Conservation (phyloP, 768 basidiomycete genomes). For the Lactifluus volemus region DNA sequence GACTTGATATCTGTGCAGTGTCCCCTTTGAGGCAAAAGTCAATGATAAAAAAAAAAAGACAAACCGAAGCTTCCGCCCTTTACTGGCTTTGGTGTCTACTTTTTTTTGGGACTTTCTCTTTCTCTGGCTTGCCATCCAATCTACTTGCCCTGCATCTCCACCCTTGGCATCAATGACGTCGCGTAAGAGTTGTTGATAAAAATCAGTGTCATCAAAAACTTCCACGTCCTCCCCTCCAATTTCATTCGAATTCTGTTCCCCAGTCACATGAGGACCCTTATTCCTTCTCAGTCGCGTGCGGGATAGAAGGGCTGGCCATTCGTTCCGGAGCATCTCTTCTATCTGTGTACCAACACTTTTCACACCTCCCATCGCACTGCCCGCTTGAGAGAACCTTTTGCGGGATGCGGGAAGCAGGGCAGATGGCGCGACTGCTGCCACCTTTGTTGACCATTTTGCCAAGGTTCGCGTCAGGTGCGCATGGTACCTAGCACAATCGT, state of each 20-base stretch:
- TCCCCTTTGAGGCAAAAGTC: background rate
- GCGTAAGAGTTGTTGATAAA: slow-evolving; percentile 85
- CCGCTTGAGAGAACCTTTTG: slow-evolving; percentile 47
- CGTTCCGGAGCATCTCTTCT: slow-evolving; percentile 50
- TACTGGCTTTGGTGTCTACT: slow-evolving; percentile 94
- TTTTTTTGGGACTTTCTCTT: slow-evolving; percentile 57
- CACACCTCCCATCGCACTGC: slow-evolving; percentile 36
- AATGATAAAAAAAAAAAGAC: slow-evolving; percentile 20
- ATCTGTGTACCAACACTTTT: slow-evolving; percentile 70
- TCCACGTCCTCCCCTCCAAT: slow-evolving; percentile 34
- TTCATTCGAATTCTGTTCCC: slow-evolving; percentile 24
- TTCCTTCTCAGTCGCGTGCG: slow-evolving; percentile 53
- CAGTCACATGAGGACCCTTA: slow-evolving; percentile 36
- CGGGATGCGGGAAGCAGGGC: slow-evolving; percentile 61
- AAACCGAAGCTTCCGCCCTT: slow-evolving; percentile 85
- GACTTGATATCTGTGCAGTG: slow-evolving; percentile 62
- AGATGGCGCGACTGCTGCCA: slow-evolving; percentile 84
- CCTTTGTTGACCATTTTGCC: slow-evolving; percentile 92
- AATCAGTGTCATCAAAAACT: slow-evolving; percentile 83
- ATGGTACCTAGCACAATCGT: slow-evolving; percentile 40
- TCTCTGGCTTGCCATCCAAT: slow-evolving; percentile 59
- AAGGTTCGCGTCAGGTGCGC: slow-evolving; percentile 69
- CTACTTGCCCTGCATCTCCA: slow-evolving; percentile 34
- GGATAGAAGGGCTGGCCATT: slow-evolving; percentile 51
- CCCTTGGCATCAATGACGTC: slow-evolving; percentile 77